Base-by-base conservation (phyloP, 352 stramenopile species). In the Globisporangium carolinianum region DNA sequence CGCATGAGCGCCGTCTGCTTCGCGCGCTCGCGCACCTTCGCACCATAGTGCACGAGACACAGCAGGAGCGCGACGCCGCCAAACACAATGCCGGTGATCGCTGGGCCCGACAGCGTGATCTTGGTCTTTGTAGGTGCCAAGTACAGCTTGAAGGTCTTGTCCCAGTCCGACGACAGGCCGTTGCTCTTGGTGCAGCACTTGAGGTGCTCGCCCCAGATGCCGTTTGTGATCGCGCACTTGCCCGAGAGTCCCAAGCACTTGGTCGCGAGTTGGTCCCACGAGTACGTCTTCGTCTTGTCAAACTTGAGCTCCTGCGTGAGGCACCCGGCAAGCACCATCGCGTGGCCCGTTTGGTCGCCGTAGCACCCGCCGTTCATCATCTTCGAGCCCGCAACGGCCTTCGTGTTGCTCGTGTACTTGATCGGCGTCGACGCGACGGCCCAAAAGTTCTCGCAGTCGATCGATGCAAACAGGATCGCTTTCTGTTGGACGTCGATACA, bases 331-430 rank as follows among this genome's bases (percentile, higher is more conserved):
- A 95, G 69, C n/a, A 93, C 62, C 72, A 95, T 90, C 11, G 85
- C 56, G 0, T 64, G 58, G 14, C 85, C 85, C 0, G 39, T 47
- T 0, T 72, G 67, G 24, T 88, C 72, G 17, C 85, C 85, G 65
- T 95, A 95, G 68, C 85, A 95, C 32, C 85, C 85, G 47, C 75
- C 67, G 60, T 95, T 88, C 56, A 95, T 95, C 67, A 86, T 76
- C 61, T 95, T 95, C 35, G 68, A 83, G 49, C 85, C 85, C 41
- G 73, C 75, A 41, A 95, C 72, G 8, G 79, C 71, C 69, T 86
- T 87, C 14, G 68, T 83, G 53, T 89, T 87, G 47, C 59, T 66
- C 55, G 75, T 84, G 65, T 90, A 88, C 55, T 82, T 84, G 63
- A 95, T 85, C 12, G 79, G 60, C 39, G 84, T 82, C 38, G 89